Conservation (phyloP, 2,329 filamentous ascomycete species). For the Aspergillus fumigatiaffinis region DNA sequence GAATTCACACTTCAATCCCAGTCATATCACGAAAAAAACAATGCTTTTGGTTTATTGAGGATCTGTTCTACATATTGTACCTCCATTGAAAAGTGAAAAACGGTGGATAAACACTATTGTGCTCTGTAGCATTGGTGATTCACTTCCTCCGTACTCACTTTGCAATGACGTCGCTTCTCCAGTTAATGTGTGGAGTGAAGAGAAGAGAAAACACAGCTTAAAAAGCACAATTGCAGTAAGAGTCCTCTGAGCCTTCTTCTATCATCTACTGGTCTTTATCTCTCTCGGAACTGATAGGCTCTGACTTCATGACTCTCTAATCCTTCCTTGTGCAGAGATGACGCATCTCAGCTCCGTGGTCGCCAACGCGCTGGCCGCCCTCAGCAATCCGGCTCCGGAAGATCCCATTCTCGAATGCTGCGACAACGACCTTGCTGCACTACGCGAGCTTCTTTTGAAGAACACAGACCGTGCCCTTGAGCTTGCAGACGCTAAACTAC, state of each 20-base stretch:
- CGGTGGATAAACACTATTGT: neutral
- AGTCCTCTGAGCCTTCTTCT: neutral
- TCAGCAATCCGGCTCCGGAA: constrained; percentile 24
- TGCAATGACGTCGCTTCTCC: neutral
- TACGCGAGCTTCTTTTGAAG: constrained; percentile 23
- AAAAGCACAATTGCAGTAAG: neutral
- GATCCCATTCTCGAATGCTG: constrained; percentile 38
- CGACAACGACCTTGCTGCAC: constrained; percentile 19
- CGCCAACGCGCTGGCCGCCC: constrained; percentile 22
- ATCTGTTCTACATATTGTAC: neutral
- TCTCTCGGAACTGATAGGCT: too few species aligned
- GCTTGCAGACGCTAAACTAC: constrained; percentile 51
- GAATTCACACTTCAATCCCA: too few species aligned
- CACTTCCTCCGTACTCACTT: neutral
- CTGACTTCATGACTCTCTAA: neutral
- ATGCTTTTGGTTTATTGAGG: neutral
- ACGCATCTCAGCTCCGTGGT: constrained; percentile 21
- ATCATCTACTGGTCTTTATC: neutral
- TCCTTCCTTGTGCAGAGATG: neutral
- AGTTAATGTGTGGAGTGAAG: neutral
- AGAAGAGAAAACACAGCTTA: neutral
- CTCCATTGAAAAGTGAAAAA: neutral
- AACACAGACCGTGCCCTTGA: constrained; percentile 41
- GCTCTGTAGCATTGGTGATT: neutral
- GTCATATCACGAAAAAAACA: neutral